Conservation (phyloP, 2,329 filamentous ascomycete genomes). For the Monosporascus cannonballus region DNA sequence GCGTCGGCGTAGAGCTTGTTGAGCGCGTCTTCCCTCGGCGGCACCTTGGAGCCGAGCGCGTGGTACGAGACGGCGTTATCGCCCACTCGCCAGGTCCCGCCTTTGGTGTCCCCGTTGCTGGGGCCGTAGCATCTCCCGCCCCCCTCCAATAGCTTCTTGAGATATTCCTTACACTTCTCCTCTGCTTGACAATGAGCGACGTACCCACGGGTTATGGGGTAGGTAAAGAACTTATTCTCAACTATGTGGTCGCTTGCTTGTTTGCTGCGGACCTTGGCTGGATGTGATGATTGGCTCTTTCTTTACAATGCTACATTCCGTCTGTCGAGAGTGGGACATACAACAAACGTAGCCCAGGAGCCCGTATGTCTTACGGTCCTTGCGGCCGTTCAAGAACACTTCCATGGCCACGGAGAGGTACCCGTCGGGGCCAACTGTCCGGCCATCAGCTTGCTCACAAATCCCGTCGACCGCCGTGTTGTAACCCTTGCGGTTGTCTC, state of each 20-base stretch:
- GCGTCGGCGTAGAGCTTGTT: conserved; percentile 17
- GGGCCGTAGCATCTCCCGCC: conserved; percentile 18
- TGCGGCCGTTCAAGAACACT: conserved; percentile 19
- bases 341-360: conserved; percentile 24
- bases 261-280: conserved; percentile 26
- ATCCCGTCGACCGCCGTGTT: conserved; percentile 20
- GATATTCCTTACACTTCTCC: conserved; percentile 18
- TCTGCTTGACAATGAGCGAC: conserved; percentile 12
- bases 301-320: no score
- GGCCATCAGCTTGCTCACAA: conserved; percentile 16
- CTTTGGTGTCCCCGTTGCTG: conserved; percentile 21
- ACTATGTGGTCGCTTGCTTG: conserved; percentile 16
- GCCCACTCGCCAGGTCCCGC: conserved; percentile 23
- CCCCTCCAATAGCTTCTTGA: conserved; percentile 15
- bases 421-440: conserved; percentile 13
- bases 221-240: conserved; percentile 13
- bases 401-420: conserved; percentile 25
- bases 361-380: conserved; percentile 17
- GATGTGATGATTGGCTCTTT: neutral
- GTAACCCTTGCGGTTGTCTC: conserved; percentile 20
- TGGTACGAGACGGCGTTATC: conserved; percentile 22
- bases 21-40: conserved; percentile 19
- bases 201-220: neutral
- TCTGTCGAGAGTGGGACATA: conserved; percentile 3
- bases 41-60: conserved; percentile 16